Base-by-base conservation (phyloP, 106 monocot species). In the Dendrobium huoshanense region DNA sequence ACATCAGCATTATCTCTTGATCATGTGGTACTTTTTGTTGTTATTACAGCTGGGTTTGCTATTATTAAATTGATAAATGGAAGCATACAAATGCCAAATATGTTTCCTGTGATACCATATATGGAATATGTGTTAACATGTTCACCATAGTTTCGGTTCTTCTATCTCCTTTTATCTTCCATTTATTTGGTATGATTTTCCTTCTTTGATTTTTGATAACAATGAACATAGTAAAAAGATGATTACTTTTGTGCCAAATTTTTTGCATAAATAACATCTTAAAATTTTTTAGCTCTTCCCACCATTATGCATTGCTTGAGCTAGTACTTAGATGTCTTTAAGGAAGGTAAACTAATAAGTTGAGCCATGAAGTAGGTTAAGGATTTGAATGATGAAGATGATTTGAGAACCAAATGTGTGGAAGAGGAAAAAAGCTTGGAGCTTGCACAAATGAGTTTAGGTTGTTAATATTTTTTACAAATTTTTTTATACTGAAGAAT, bases 1-100 rank as follows among this genome's bases (percentile, higher is more conserved):
- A 88, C 93, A 20, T 93, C 93, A 75, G 90, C 93, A 18, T 77
- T 93, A 49, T 90, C 90, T 9, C 85, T 93, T 85, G 93, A 85
- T 20, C 85, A 90, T 3, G 93, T 90, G 11, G 87, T 88, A 1
- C 78, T 93, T 17, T 93, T 93, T 75, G 93, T 93, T 42, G 84
- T 88, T 2, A 85, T 93, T 4, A 93, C 90, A 33, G 87, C 93
- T 75, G 90, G 90, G 48, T 84, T 93, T 73, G 83, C 87, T 16
- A 80, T 93, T 54, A 72, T 90, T 7, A 93, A 90, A 49, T 79
- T 93, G 77, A 7, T 90, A 3, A 75, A 73, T 72, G 88, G 93
- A 82, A 81, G 80, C 41, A 81, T 90, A 17, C 19, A 29, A 20
- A 90, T 90, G 83, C 93, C 93, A 27, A 87, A 75, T 79, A 68